These are phyloP conservation scores for Diplosphaera chodatii DNA, from an alignment of 139 green algal species.

Conservation along the genomic window DNA sequence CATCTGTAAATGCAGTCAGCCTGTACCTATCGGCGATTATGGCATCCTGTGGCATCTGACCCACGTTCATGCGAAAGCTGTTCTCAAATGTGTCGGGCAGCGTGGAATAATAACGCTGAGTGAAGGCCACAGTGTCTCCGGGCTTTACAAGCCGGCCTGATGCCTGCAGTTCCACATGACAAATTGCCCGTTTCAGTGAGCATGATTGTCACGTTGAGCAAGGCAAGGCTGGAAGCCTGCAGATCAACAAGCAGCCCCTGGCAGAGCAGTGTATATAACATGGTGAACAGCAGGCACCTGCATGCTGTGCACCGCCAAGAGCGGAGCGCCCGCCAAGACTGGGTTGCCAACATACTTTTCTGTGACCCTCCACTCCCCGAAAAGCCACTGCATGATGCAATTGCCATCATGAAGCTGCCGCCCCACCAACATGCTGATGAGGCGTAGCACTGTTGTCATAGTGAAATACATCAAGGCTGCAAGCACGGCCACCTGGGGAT, in stretches of 20 bases:
- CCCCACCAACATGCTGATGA: too few species aligned
- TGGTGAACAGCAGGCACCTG: too few species aligned
- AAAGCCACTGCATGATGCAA: neutral
- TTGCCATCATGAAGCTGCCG: too few species aligned
- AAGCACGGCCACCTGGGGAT: too few species aligned
- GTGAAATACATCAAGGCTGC: too few species aligned
- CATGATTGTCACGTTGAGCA: too few species aligned
- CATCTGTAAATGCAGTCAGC: too few species aligned
- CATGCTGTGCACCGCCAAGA: neutral
- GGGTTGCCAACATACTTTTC: neutral
- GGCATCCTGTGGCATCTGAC: slow-evolving; percentile 17
- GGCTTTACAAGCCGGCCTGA: neutral
- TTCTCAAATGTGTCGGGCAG: slow-evolving; percentile 29
- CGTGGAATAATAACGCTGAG: slow-evolving; percentile 24
- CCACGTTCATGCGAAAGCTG: slow-evolving; percentile 21
- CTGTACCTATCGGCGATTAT: slow-evolving; percentile 27
- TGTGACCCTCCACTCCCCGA: neutral
- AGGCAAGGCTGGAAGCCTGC: too few species aligned
- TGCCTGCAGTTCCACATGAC: neutral
- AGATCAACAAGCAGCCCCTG: too few species aligned
- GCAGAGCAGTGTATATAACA: too few species aligned
- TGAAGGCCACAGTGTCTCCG: slow-evolving; percentile 9
- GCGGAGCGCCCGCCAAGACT: neutral
- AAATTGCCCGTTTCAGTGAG: too few species aligned
- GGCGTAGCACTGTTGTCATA: too few species aligned